Percentiles rank a stretch among this genome's conserved stretches.
These are phyloP conservation scores for Cladophialophora exuberans DNA, from an alignment of 2,329 filamentous ascomycete species.

Conservation along the genomic window DNA sequence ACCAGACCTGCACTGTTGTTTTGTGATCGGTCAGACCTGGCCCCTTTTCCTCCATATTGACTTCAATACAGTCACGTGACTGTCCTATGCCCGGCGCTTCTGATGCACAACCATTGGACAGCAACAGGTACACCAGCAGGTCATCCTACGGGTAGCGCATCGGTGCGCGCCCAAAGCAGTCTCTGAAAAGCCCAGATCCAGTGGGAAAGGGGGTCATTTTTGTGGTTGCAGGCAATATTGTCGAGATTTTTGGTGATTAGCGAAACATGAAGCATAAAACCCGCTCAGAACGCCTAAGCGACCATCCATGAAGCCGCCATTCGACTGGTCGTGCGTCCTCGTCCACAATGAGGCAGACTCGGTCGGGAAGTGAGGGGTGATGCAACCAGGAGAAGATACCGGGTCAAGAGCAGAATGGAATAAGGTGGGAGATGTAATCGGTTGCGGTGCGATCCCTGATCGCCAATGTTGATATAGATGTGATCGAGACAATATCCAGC, in stretches of 20 bases:
- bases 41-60: neutral
- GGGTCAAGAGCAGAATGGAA: neutral
- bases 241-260: neutral
- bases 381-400: neutral
- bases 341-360: conserved; percentile 11
- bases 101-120: conserved; percentile 2
- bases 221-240: conserved; percentile 8
- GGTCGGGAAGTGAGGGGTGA: neutral
- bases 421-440: neutral
- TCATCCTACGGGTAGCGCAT: neutral
- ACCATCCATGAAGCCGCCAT: neutral
- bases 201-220: neutral
- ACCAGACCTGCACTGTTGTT: neutral
- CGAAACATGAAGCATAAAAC: neutral
- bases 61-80: conserved; percentile 3
- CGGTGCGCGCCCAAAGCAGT: neutral
- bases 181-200: neutral
- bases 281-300: conserved; percentile 4
- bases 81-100: conserved; percentile 5
- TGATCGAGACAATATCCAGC: conserved; percentile 1
- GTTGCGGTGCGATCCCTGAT: conserved; percentile 1
- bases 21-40: neutral
- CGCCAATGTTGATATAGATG: neutral
- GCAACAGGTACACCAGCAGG: neutral
- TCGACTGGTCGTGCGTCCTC: neutral